Evolutionary conservation across 2,329 filamentous ascomycete species (phyloP).

Genomic region (Talaromyces piceae): DNA sequence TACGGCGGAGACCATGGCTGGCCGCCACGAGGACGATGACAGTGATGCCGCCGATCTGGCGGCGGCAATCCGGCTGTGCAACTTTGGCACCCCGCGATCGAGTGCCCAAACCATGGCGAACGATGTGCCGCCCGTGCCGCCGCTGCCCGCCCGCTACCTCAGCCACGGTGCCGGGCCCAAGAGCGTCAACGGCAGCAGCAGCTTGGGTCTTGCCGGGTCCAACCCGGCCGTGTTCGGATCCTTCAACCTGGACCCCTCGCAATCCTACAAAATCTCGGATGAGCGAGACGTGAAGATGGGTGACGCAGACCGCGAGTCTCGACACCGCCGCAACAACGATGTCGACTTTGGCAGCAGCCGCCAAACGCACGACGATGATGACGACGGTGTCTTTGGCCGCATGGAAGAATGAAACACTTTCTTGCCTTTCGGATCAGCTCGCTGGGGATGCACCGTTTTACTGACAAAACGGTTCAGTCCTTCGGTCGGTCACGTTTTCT

Average conservation of each 20-base stretch:
- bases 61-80: conserved; percentile 81
- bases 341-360: conserved; percentile 54
- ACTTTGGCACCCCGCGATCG: conserved; percentile 72
- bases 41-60: conserved; percentile 83
- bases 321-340: conserved; percentile 44
- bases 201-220: conserved; percentile 22
- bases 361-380: conserved; percentile 68
- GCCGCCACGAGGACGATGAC: conserved; percentile 70
- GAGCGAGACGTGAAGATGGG: conserved; percentile 62
- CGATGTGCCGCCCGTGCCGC: conserved; percentile 80
- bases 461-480: too few species aligned
- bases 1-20: conserved; percentile 68
- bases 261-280: conserved; percentile 43
- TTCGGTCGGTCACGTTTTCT: conserved; percentile 12
- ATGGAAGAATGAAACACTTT: conserved; percentile 71
- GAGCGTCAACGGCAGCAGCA: conserved; percentile 40
- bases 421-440: conserved; percentile 5
- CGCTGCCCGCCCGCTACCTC: conserved; percentile 73
- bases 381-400: conserved; percentile 88
- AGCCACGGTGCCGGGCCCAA: conserved; percentile 52
- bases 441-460: not conserved
- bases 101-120: conserved; percentile 55
- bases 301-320: conserved; percentile 43
- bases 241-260: conserved; percentile 36
- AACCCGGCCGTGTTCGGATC: conserved; percentile 35